Base-by-base conservation (phyloP, 2,329 filamentous ascomycete genomes). In the Alternaria postmessia region DNA sequence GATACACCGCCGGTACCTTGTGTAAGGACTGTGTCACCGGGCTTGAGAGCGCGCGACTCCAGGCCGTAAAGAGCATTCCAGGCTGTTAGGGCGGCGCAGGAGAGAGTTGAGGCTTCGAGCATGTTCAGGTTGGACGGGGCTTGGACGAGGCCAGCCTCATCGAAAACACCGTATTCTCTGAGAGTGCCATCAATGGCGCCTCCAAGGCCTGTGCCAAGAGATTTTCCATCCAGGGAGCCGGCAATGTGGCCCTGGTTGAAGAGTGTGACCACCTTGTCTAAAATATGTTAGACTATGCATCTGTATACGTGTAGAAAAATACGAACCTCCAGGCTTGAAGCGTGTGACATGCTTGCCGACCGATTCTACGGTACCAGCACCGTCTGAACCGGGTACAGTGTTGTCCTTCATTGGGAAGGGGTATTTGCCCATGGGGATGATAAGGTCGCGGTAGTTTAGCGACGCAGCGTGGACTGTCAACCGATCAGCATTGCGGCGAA, bases 1-100 rank as follows among this genome's bases (percentile, higher is more conserved):
- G 84, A 86, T 7, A 91, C 89, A 59, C 89, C 89, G 20, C 89
- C 89, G 0, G 88, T 91, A n/a, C 89, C 89, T 76, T 91, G 88
- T 1, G 88, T 88, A 34, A 92, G 81, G 3, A 92, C 88, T 53
- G 74, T 80, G 16, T 80, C 72, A 5, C 78, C 78, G 8, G 74
- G 72, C 63, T 79, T 79, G 30, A 79, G 56, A 6, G 70, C 69
- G 57, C 72, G 73, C 43, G 76, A 75, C 65, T 80, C 72, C 5
- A 86, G 67, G 11, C 84, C 84, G 63, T 84, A 85, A 7, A 86
- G 75, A 0, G 80, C 82, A 67, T 86, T 86, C 84, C 84, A 86
- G 0, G 84, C 83, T 2, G 78, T 80, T 30, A 80, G 59, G 2
- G 71, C 77, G 14, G 77, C 76, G 64, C 84, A 86, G 20, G 78